Percentiles rank a stretch among this genome's conserved stretches.
These are phyloP conservation scores for Cryptosporidium sp. DNA, from an alignment of 169 alveolate genomes.

Conservation along the genomic window DNA sequence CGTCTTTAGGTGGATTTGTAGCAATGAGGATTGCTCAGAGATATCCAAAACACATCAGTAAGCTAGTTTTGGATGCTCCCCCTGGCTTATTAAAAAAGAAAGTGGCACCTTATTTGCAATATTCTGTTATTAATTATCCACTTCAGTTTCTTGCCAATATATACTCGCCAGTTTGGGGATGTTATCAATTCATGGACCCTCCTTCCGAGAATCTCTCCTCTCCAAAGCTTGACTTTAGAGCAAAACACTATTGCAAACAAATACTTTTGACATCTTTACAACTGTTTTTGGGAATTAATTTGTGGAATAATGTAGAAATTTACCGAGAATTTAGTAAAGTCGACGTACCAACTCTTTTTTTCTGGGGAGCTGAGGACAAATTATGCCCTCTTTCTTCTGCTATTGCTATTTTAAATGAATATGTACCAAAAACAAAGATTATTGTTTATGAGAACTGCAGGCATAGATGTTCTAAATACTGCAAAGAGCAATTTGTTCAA, in stretches of 20 bases:
- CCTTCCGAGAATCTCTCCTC: conserved; percentile 36
- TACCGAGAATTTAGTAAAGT: conserved; percentile 24
- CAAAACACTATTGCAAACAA: conserved; percentile 59
- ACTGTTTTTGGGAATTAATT: conserved; percentile 41
- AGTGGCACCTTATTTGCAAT: conserved; percentile 36
- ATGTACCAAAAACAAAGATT: conserved; percentile 31
- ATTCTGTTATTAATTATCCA: conserved; percentile 41
- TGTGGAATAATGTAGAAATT: conserved; percentile 46
- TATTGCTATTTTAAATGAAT: conserved; percentile 38
- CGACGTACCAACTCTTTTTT: conserved; percentile 29
- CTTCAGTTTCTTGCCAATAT: conserved; percentile 54
- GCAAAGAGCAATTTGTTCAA: conserved; percentile 36
- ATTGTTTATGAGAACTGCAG: conserved; percentile 58
- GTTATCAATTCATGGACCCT: conserved; percentile 59
- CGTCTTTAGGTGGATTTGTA: conserved; percentile 53
- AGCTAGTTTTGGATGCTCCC: conserved; percentile 61
- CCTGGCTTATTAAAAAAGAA: conserved; percentile 53
- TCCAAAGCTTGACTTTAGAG: conserved; percentile 73
- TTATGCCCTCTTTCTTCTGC: conserved; percentile 54
- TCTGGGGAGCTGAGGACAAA: conserved; percentile 69
- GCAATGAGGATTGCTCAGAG: conserved; percentile 60
- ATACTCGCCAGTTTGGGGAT: conserved; percentile 52
- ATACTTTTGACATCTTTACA: conserved; percentile 50
- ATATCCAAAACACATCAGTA: conserved; percentile 22
- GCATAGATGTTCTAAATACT: conserved; percentile 55